Conservation (phyloP, 257 asterid species). For the Marsdenia floribunda region DNA sequence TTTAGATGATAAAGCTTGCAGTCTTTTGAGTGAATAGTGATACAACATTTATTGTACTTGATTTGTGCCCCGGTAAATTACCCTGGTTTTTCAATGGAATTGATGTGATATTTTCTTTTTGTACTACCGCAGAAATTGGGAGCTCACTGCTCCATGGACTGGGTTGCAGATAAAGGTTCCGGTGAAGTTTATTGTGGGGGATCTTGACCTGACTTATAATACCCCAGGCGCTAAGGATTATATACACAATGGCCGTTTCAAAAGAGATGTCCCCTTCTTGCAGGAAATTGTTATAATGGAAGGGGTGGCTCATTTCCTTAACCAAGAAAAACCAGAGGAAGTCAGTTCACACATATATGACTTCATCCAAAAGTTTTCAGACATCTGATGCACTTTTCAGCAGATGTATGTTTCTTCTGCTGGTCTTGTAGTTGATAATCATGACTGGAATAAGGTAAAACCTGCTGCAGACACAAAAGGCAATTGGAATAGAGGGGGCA, state of each 20-base stretch:
- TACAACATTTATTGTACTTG: not conserved
- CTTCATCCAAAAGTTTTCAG: conserved; percentile 53
- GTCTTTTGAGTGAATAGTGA: not conserved
- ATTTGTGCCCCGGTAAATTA: not conserved
- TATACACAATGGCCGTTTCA: conserved; percentile 62
- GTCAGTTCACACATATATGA: conserved; percentile 58
- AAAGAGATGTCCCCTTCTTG: conserved; percentile 56
- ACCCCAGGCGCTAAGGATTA: conserved; percentile 71
- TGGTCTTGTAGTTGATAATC: not conserved
- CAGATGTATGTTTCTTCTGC: not conserved
- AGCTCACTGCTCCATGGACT: conserved; percentile 63
- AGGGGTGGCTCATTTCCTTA: conserved; percentile 84
- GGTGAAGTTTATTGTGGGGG: conserved; percentile 79
- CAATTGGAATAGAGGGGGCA: not conserved
- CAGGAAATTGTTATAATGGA: conserved; percentile 74
- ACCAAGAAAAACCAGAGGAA: conserved; percentile 79
- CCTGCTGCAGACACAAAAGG: not conserved
- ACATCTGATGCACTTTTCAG: conserved; percentile 1
- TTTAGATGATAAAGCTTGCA: not conserved
- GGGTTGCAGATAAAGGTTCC: conserved; percentile 72
- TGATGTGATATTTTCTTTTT: not conserved
- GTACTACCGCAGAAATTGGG: conserved; percentile 64
- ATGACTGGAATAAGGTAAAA: not conserved
- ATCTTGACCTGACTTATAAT: conserved; percentile 58
- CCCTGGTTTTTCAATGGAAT: not conserved